Evolutionary conservation across 2,329 filamentous ascomycete species (phyloP), one percentile per base, ranked within the genome.

Genomic region (Lachnum nothofagi): DNA sequence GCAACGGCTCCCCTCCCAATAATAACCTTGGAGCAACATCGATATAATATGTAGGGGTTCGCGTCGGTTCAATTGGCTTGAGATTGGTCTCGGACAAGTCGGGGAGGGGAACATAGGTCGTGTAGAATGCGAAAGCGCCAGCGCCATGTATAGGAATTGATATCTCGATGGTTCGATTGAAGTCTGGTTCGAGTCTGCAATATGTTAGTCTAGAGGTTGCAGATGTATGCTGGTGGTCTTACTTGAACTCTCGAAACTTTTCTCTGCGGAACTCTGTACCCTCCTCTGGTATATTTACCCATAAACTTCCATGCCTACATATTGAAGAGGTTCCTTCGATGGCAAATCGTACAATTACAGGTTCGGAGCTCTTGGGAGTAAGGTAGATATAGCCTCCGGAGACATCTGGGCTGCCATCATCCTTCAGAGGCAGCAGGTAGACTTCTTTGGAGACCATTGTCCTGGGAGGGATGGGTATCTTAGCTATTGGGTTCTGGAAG

Each of bases 311-410:
- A 70, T 95, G 78, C 59, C 90, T 82, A 69, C 91, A 96, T 74
- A 98, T 93, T 54, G 91, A 95, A 66, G 91, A 95, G 49, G 89
- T 91, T 54, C 93, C 91, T 69, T 96, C 87, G 60, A 96, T 91
- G 59, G 89, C 82, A 69, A 98, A 95, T 51, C 91, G 85, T 49
- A 96, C 75, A 45, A 79, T 79, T 63, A 97, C 85, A 35, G 86
- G 86, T n/a, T 85, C 77, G 34, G 77, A 79, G 16, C 86, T 84
- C 56, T 72, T 72, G 16, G 93, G 83, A 0, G 90, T 86, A 37
- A 98, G 76, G 68, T 95, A 95, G 63, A 97, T 87, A 74, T 96
- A 98, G 60, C 87, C 83, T 62, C 90, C 88, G 22, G 87, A 78
- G 42, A 98, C 83, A 67, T 94, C 84, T 29, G 94, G 93, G 59